Conservation (phyloP, 345 rosid genomes). For the Firmiana major region DNA sequence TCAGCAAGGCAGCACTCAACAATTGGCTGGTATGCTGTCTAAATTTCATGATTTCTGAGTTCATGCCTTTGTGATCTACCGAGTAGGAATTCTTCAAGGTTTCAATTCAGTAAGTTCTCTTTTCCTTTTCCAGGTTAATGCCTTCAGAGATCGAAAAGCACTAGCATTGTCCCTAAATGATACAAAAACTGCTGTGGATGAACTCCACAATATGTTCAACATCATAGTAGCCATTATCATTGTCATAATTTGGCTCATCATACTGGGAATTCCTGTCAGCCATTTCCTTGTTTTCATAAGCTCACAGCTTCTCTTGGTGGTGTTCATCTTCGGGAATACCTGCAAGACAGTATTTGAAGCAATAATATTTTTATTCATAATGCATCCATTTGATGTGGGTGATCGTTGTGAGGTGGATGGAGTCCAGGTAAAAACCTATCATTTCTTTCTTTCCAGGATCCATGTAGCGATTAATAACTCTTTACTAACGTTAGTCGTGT, state of each 20-base stretch:
- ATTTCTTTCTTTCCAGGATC: neutral
- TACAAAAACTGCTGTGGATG: constrained; percentile 52
- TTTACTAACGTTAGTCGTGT: neutral
- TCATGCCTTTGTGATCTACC: too few relatives aligned
- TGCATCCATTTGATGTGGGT: constrained; percentile 53
- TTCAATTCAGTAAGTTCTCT: too few relatives aligned
- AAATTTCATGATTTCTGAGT: neutral
- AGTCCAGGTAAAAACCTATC: constrained; percentile 28
- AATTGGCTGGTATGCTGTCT: constrained; percentile 37
- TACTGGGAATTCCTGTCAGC: constrained; percentile 42
- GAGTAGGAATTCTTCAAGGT: too few relatives aligned
- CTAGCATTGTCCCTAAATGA: constrained; percentile 49
- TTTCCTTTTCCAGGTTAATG: constrained; percentile 30
- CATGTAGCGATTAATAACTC: neutral
- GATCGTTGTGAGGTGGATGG: constrained; percentile 54
- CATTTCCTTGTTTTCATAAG: constrained; percentile 48
- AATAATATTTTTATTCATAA: constrained; percentile 48
- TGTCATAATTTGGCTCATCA: constrained; percentile 42
- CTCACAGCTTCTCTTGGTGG: constrained; percentile 46
- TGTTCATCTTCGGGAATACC: constrained; percentile 45
- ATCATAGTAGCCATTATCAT: constrained; percentile 31
- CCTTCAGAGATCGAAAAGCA: constrained; percentile 37
- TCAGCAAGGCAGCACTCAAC: constrained; percentile 33
- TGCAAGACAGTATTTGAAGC: constrained; percentile 53
- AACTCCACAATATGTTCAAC: constrained; percentile 44